Evolutionary conservation across 2,329 filamentous ascomycete genomes (phyloP).

Genomic region (Davidsoniella eucalypti): DNA sequence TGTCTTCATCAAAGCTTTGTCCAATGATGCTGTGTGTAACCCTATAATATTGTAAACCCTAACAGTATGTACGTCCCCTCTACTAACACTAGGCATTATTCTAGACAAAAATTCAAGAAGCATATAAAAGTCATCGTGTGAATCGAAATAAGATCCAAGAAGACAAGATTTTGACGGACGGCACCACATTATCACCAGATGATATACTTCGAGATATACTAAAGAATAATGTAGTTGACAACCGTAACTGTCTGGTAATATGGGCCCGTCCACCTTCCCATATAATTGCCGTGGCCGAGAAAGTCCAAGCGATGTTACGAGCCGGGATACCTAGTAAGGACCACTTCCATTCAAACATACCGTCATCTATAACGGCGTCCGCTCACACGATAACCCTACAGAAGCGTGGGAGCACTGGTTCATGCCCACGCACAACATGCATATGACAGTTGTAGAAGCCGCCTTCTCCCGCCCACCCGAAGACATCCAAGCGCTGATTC

Average conservation of each 20-base stretch:
- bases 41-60: neutral
- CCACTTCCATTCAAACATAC: neutral
- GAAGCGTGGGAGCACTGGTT: constrained; percentile 54
- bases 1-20: constrained; percentile 50
- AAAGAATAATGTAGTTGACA: constrained; percentile 48
- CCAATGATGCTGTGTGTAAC: constrained; percentile 44
- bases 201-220: constrained; percentile 18
- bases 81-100: neutral
- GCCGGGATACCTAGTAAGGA: constrained; percentile 51
- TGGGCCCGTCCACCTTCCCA: constrained; percentile 71
- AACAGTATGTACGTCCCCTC: neutral
- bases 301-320: constrained; percentile 51
- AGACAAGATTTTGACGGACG: constrained; percentile 44
- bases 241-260: constrained; percentile 67
- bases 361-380: neutral
- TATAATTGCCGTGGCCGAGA: constrained; percentile 48
- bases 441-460: constrained; percentile 74
- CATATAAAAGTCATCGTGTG: constrained; percentile 58
- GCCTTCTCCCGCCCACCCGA: constrained; percentile 58
- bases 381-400: neutral
- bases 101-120: constrained; percentile 46
- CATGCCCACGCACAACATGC: constrained; percentile 63
- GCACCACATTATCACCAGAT: constrained; percentile 53
- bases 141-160: constrained; percentile 63
- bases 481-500: constrained; percentile 49